Base-by-base conservation (phyloP, 2,329 filamentous ascomycete species). In the Arthrinium phaeospermum region DNA sequence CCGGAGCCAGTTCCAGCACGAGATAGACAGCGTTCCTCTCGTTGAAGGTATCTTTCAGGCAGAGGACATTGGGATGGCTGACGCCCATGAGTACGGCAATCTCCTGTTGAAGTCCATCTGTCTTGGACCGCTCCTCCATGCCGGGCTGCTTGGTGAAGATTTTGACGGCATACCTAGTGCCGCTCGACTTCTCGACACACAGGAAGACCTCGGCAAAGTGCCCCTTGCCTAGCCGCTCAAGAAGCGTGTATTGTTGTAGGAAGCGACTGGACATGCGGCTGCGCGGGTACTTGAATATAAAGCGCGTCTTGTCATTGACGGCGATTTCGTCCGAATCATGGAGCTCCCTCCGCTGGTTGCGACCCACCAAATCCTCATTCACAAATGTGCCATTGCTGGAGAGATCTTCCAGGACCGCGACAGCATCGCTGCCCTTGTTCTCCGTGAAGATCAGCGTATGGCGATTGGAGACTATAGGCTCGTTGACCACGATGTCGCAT, bases 31-130 rank as follows among this genome's bases (percentile, higher is more conserved):
- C 94, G 76, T 96, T 94, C 68, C 89, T 89, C 81, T 99, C 96
- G 78, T 97, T 94, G 80, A 98, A 99, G 0, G 95, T 98, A 76
- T 98, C 95, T 82, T 97, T 98, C 71, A 99, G 86, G 80, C 95
- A 98, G 19, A 99, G 87, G 70, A 99, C 89, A 76, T 97, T 96
- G 4, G 95, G 94, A 81, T 99, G 96, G 80, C 93, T 97, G 74
- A 99, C 94, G n/a, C 95, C 91, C 95, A 98, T 98, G 73, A 99
- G 85, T 22, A 99, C 94, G 30, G 94, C 96, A 80, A 99, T 97
- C 81, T 99, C 97, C 81, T 98, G 95, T 80, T 98, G 94, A 67
- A 98, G 83, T 2, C 94, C 92, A 73, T 98, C 94, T 7, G 92
- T 91, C 82, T 95, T 96, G 24, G 94, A 93, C 75, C 90, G 91